Evolutionary conservation across 139 green algal genomes (phyloP).

Genomic region (Chlamydomonas incerta): DNA sequence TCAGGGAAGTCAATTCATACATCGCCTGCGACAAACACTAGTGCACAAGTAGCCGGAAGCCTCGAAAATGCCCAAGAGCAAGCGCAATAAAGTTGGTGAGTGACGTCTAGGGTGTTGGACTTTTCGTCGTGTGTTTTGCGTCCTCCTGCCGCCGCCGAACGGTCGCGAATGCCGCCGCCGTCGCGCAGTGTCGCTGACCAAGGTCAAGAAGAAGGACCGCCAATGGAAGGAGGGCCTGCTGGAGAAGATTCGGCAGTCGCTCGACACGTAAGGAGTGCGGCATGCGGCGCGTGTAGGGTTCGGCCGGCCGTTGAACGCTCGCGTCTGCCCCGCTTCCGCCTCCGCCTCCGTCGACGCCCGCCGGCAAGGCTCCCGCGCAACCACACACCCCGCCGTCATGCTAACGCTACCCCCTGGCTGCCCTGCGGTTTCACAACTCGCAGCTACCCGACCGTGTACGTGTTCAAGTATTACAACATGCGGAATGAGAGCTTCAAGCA

Average conservation of each 20-base stretch:
- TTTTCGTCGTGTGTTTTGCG: background rate
- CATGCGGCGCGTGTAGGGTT: background rate
- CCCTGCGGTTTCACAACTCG: background rate
- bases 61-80: slow-evolving; percentile 86
- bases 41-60: background rate
- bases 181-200: slow-evolving; percentile 77
- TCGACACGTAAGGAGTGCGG: slow-evolving; percentile 77
- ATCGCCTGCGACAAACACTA: background rate
- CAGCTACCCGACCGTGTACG: slow-evolving; percentile 86
- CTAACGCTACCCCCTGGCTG: background rate
- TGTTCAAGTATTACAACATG: slow-evolving; percentile 94
- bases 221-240: slow-evolving; percentile 94
- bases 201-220: slow-evolving; percentile 95
- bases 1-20: background rate
- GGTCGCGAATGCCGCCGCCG: background rate
- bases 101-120: background rate
- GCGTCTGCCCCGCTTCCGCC: too few relatives aligned
- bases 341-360: too few relatives aligned
- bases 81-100: slow-evolving; percentile 88
- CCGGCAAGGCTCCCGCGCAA: too few relatives aligned
- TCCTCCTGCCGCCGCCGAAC: background rate
- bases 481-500: slow-evolving; percentile 95
- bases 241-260: slow-evolving; percentile 68
- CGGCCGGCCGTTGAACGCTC: too few relatives aligned
- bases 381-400: background rate